Base-by-base conservation (phyloP, 2,329 filamentous ascomycete species). In the Aureobasidium sp. region DNA sequence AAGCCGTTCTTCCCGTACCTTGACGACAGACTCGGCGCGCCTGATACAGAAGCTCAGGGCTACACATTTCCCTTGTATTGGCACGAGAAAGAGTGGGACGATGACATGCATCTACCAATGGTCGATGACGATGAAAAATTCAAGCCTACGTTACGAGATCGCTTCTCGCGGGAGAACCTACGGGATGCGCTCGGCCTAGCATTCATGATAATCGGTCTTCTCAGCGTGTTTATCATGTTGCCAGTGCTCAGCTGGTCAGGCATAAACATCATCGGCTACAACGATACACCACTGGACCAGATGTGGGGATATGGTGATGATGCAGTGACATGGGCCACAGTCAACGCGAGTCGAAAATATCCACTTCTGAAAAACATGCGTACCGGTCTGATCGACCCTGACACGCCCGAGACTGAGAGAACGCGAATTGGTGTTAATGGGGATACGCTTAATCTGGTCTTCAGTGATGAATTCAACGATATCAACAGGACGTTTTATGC, bases 381-480 rank as follows among this genome's bases (percentile, higher is more conserved):
- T 27, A 74, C 62, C 21, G 74, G 75, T 2, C 70, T 83, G 37
- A 79, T 83, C 44, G 81, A 83, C 64, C 78, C 77, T 1, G 78
- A 80, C 57, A 83, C 81, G 0, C 81, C 81, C 3, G 58, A 71
- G 4, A 69, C 67, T 37, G 81, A 75, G 16, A 78, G 72, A 69
- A 79, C 73, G 0, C 75, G 76, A 61, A 76, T 68, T 29, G 77
- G 78, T 11, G 71, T 79, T 29, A 74, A 79, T 62, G 77, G 77
- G 8, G 75, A 78, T 34, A 73, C 74, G 5, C 71, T 80, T 36
- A 74, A 77, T 13, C 67, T 83, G 3, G 80, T 83, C 0, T 83
- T 83, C 67, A 82, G 80, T 62, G 81, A 84, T 62, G 81, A 83
- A 64, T 83, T 83, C 70, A 82, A 82, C 63, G 71, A 75, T 9